Evolutionary conservation across 202 grass and related monocot genomes (phyloP).

Genomic region (Carex sylvatica): DNA sequence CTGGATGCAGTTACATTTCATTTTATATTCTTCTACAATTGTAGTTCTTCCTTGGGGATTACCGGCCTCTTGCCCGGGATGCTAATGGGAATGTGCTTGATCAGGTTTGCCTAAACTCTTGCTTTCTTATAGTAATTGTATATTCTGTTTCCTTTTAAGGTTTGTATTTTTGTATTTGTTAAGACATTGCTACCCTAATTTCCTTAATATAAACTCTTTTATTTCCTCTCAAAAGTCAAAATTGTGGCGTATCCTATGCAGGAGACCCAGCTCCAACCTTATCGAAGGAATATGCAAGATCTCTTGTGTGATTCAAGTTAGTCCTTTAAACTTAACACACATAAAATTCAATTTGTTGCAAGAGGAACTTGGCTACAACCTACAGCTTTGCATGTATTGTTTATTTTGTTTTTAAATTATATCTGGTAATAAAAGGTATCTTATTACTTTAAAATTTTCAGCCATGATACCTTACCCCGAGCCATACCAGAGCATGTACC

Average conservation of each 20-base stretch:
- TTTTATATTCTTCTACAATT: conserved; percentile 29
- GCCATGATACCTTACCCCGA: conserved; percentile 97
- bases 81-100: conserved; percentile 72
- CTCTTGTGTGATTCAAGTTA: conserved; percentile 90
- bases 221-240: conserved; percentile 22
- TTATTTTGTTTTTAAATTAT: not conserved
- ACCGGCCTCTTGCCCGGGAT: conserved; percentile 86
- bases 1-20: conserved; percentile 23
- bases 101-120: conserved; percentile 56
- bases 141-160: not conserved
- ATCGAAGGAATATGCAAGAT: conserved; percentile 94
- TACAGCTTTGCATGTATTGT: not conserved
- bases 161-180: not conserved
- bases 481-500: conserved; percentile 92
- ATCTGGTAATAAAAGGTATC: not conserved
- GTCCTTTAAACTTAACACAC: conserved; percentile 1
- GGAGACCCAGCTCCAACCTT: conserved; percentile 86
- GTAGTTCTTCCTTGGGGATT: conserved; percentile 99
- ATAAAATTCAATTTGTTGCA: not conserved
- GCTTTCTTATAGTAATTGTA: not conserved
- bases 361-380: not conserved
- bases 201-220: conserved; percentile 25
- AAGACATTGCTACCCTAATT: not conserved
- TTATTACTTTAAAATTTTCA: conserved; percentile 32
- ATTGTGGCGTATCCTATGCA: conserved; percentile 28